Percentiles rank a stretch among this genome's conserved stretches.
These are phyloP conservation scores for Borealophlyctis nickersoniae DNA, from an alignment of 192 early-diverging fungal genomes.

Conservation along the genomic window DNA sequence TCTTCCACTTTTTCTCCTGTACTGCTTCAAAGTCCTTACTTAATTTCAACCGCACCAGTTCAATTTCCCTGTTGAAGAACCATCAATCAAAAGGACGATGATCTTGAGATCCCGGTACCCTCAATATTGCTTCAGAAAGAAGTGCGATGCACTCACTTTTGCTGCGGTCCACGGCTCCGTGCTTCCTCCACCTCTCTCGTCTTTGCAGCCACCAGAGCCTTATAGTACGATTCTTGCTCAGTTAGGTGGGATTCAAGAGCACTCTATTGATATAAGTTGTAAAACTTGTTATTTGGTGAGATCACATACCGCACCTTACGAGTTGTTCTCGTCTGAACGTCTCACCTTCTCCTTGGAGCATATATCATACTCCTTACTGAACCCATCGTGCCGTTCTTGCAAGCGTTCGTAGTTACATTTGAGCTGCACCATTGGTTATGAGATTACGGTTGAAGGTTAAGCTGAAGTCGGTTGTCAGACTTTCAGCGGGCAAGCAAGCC, in stretches of 20 bases:
- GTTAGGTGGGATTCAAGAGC: conserved; percentile 22
- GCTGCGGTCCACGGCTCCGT: conserved; percentile 9
- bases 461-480: too few relatives aligned
- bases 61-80: conserved; percentile 26
- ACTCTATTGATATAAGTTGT: too few relatives aligned
- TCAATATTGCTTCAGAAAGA: background rate
- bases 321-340: conserved; percentile 15
- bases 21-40: conserved; percentile 26
- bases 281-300: too few relatives aligned
- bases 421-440: conserved; percentile 12
- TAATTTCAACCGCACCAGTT: conserved; percentile 28
- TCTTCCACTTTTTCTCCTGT: conserved; percentile 24
- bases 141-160: conserved; percentile 36
- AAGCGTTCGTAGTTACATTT: conserved; percentile 23
- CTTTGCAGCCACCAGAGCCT: conserved; percentile 29
- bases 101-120: too few relatives aligned
- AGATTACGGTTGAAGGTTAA: too few relatives aligned
- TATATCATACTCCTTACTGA: conserved; percentile 23
- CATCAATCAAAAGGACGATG: too few relatives aligned
- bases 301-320: too few relatives aligned
- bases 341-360: conserved; percentile 35
- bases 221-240: conserved; percentile 20
- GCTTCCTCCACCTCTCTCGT: conserved; percentile 26
- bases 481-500: background rate
- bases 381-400: conserved; percentile 18